Evolutionary conservation across 2,329 filamentous ascomycete genomes (phyloP).

Genomic region (Penicillium sp.): DNA sequence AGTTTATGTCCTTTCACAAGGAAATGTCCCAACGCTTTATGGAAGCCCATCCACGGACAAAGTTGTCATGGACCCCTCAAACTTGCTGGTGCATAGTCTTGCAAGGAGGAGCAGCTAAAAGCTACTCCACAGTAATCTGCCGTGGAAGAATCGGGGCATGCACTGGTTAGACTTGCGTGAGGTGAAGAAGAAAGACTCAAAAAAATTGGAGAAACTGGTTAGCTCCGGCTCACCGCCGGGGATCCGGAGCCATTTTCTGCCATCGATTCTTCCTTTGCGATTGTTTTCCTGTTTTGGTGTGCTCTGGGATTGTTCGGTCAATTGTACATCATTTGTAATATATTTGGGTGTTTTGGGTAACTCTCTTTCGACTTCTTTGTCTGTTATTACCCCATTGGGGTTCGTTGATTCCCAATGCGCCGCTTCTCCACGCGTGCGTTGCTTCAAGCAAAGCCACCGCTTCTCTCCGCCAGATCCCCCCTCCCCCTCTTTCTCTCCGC

Average conservation of each 20-base stretch:
- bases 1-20: not conserved
- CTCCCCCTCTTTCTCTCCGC: slow-evolving; percentile 26
- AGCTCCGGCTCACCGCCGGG: slow-evolving; percentile 14
- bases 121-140: slow-evolving; percentile 28
- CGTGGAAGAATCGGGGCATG: slow-evolving; percentile 23
- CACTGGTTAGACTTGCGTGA: slow-evolving; percentile 33
- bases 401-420: slow-evolving; percentile 27
- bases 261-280: slow-evolving; percentile 13
- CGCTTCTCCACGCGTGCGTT: slow-evolving; percentile 35
- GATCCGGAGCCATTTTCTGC: slow-evolving; percentile 3
- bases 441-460: slow-evolving; percentile 36
- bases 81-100: slow-evolving; percentile 42
- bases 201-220: slow-evolving; percentile 7
- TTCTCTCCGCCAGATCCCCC: slow-evolving; percentile 28
- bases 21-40: slow-evolving; percentile 45
- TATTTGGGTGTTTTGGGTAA: slow-evolving; percentile 12
- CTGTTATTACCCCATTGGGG: slow-evolving; percentile 8
- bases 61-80: slow-evolving; percentile 44
- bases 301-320: not conserved
- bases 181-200: slow-evolving; percentile 19
- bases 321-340: slow-evolving; percentile 8
- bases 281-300: slow-evolving; percentile 13
- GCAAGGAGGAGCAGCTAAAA: slow-evolving; percentile 31
- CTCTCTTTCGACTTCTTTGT: slow-evolving; percentile 1
- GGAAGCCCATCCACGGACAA: slow-evolving; percentile 41